Evolutionary conservation across 352 stramenopile genomes (phyloP).

Genomic region (Peronospora farinosa): DNA sequence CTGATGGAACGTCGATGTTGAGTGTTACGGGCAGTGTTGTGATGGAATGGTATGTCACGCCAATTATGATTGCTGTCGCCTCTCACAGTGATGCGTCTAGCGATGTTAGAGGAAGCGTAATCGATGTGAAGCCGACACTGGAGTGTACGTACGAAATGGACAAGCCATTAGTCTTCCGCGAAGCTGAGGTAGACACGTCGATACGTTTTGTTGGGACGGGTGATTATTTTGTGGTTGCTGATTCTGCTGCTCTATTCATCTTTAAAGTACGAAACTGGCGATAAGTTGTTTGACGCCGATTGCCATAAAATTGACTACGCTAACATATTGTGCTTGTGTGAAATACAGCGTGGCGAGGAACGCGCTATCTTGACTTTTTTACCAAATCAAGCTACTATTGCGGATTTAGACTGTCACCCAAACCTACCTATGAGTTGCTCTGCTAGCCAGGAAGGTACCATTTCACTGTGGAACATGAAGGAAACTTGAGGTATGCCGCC

Average conservation of each 20-base stretch:
- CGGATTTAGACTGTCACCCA: slow-evolving; percentile 42
- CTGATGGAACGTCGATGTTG: slow-evolving; percentile 29
- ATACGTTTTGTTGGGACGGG: slow-evolving; percentile 32
- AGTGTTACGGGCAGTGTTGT: slow-evolving; percentile 23
- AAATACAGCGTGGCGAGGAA: slow-evolving; percentile 22
- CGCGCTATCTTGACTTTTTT: slow-evolving; percentile 17
- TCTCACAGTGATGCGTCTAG: slow-evolving; percentile 12
- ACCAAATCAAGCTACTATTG: slow-evolving; percentile 23
- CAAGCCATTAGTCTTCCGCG: slow-evolving; percentile 2
- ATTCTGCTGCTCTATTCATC: slow-evolving; percentile 24
- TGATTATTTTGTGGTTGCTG: slow-evolving; percentile 35
- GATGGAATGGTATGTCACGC: slow-evolving; percentile 32
- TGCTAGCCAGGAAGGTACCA: slow-evolving; percentile 30
- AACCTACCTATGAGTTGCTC: slow-evolving; percentile 30
- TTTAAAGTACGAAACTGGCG: slow-evolving; percentile 30
- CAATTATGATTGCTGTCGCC: slow-evolving; percentile 21
- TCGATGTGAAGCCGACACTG: slow-evolving; percentile 24
- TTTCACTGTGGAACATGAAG: slow-evolving; percentile 38
- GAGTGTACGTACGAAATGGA: slow-evolving; percentile 29
- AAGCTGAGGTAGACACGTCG: slow-evolving; percentile 14
- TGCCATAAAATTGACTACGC: neutral
- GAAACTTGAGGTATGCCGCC: slow-evolving; percentile 1
- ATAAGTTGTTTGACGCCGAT: neutral
- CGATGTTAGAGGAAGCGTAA: slow-evolving; percentile 28
- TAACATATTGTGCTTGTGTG: slow-evolving; percentile 4